These are phyloP conservation scores for Blastosporella zonata DNA, from an alignment of 1,284 basidiomycete species.

Conservation along the genomic window DNA sequence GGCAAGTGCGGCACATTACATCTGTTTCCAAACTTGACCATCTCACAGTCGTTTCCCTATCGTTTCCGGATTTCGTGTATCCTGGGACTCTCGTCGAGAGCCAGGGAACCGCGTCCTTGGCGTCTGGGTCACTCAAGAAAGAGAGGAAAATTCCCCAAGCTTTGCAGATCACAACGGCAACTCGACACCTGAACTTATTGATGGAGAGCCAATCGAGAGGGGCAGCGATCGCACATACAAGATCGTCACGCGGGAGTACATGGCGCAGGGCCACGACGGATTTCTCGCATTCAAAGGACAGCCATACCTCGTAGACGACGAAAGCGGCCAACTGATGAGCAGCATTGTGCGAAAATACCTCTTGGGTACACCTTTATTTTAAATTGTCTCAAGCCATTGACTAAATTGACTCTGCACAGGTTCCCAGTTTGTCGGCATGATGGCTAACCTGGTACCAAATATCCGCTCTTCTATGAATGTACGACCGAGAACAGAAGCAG, in stretches of 20 bases:
- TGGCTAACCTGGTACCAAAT: conserved; percentile 39
- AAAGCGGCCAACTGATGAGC: conserved; percentile 81
- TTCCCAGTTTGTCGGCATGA: conserved; percentile 63
- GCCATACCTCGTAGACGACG: conserved; percentile 78
- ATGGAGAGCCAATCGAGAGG: conserved; percentile 55
- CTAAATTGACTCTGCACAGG: conserved; percentile 36
- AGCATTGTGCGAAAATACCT: conserved; percentile 83
- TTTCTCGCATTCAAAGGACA: conserved; percentile 69
- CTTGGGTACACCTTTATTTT: conserved; percentile 58
- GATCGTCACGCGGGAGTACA: conserved; percentile 75
- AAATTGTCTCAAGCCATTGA: neutral
- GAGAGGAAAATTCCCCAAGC: conserved; percentile 36
- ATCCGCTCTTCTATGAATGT: conserved; percentile 31
- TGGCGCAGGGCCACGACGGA: conserved; percentile 81
- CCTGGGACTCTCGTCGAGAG: conserved; percentile 79
- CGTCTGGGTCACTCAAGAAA: conserved; percentile 62
- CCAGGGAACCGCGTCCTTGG: conserved; percentile 73
- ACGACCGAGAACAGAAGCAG: conserved; percentile 38
- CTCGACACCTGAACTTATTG: conserved; percentile 38
- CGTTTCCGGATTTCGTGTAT: conserved; percentile 81
- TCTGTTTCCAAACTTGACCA: neutral
- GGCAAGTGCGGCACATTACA: conserved; percentile 40
- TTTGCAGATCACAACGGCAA: conserved; percentile 35
- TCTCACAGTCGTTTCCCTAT: conserved; percentile 78
- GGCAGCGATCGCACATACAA: conserved; percentile 61